A percentile compares a stretch with the other conserved stretches of the same genome.
Conservation (phyloP, 2,329 filamentous ascomycete species). For the Aspergillus pseudoterreus region DNA sequence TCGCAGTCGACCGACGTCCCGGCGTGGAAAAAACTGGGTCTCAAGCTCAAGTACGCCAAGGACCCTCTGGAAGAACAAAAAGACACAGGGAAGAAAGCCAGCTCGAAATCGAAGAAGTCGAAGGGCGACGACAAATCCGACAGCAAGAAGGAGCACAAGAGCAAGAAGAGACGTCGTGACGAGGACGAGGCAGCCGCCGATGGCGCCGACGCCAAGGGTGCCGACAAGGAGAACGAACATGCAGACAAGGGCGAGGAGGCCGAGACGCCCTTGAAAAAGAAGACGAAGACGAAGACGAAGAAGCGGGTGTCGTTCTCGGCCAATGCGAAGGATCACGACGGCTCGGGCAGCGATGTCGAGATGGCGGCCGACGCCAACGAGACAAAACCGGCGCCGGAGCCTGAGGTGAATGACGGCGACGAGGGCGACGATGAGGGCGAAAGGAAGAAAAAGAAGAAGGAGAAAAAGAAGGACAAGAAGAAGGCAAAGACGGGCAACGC, state of each 20-base stretch:
- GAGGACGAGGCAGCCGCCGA: constrained; percentile 16
- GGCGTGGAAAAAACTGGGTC: constrained; percentile 58
- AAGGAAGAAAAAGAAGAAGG: constrained; percentile 24
- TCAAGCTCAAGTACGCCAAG: constrained; percentile 56
- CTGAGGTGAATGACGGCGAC: neutral
- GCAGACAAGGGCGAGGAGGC: constrained; percentile 1
- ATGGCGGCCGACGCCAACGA: neutral
- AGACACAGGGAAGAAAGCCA: constrained; percentile 4
- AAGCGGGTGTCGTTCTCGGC: constrained; percentile 65
- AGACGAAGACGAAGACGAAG: constrained; percentile 25
- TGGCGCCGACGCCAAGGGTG: constrained; percentile 13
- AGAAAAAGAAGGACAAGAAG: constrained; percentile 24
- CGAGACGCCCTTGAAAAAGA: constrained; percentile 7
- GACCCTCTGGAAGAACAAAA: constrained; percentile 21
- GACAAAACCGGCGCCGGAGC: neutral
- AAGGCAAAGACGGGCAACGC: constrained; percentile 31
- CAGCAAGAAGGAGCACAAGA: constrained; percentile 22
- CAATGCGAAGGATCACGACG: constrained; percentile 59
- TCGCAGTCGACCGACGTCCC: constrained; percentile 35
- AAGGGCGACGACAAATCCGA: constrained; percentile 7
- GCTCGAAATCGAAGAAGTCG: constrained; percentile 7
- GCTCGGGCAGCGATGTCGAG: constrained; percentile 36
- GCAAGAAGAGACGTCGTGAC: constrained; percentile 17
- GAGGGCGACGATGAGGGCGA: constrained; percentile 9
- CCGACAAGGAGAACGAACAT: constrained; percentile 2